Conservation (phyloP, 116 monocot species). For the Phalaenopsis hybrid region DNA sequence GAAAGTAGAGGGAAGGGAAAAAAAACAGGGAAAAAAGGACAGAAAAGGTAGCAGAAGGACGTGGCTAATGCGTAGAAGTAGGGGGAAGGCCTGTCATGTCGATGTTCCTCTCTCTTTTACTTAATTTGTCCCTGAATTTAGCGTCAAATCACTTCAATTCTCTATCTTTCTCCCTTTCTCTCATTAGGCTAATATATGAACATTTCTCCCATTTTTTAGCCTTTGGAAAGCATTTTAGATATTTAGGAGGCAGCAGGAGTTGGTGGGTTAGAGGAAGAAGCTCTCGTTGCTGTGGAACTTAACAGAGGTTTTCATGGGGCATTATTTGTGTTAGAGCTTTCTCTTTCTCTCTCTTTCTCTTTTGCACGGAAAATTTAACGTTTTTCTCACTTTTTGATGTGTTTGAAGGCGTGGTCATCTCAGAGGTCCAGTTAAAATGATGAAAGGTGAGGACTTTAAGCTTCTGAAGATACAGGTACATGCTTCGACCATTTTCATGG, state of each 20-base stretch:
- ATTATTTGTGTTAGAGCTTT: neutral
- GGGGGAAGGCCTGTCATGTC: neutral
- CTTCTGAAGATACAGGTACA: slow-evolving; percentile 46
- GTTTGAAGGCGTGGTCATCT: no score
- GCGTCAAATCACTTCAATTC: slow-evolving; percentile 11
- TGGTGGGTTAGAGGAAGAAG: neutral
- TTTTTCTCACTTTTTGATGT: neutral
- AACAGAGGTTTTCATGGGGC: no score
- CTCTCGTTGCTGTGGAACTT: neutral
- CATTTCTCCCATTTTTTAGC: neutral
- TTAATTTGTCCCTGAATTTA: slow-evolving; percentile 1
- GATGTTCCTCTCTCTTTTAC: slow-evolving; percentile 5
- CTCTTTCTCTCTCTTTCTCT: neutral
- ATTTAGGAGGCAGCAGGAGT: neutral
- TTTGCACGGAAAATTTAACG: neutral
- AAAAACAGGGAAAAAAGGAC: no score
- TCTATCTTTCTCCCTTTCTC: slow-evolving; percentile 1
- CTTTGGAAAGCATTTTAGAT: slow-evolving; percentile 8
- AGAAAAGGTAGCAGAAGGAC: no score
- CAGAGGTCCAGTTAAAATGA: slow-evolving; percentile 22
- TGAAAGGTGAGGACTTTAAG: slow-evolving; percentile 53
- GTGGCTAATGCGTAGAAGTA: no score
- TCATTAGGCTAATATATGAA: no score
- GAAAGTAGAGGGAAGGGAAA: no score
- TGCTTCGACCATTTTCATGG: neutral